Conservation (phyloP, 495 filamentous ascomycete species). For the Pyrenula massariospora region DNA sequence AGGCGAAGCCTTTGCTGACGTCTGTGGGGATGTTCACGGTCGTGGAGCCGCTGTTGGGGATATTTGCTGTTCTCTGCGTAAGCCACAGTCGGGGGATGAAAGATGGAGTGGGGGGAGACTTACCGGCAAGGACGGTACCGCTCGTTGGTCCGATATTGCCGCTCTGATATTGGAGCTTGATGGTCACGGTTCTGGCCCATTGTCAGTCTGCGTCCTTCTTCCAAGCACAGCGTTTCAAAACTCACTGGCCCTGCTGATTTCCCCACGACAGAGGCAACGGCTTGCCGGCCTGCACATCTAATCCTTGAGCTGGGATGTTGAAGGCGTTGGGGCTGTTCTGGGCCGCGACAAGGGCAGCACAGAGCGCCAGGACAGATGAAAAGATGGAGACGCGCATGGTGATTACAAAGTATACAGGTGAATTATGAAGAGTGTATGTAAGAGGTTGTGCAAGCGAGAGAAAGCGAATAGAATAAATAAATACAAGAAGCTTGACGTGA, state of each 20-base stretch:
- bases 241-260: not conserved
- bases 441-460: not conserved
- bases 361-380: slow-evolving; percentile 23
- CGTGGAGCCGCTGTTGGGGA: slow-evolving; percentile 45
- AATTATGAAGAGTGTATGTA: not conserved
- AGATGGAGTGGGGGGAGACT: slow-evolving; percentile 11
- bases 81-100: not conserved
- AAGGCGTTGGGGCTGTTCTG: slow-evolving; percentile 37
- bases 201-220: not conserved
- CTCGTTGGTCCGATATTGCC: slow-evolving; percentile 25
- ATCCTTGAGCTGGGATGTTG: slow-evolving; percentile 32
- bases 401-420: slow-evolving; percentile 4
- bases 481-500: not conserved
- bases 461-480: not conserved
- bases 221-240: not conserved
- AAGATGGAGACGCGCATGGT: slow-evolving; percentile 30
- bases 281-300: slow-evolving; percentile 35
- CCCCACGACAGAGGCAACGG: slow-evolving; percentile 43
- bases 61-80: slow-evolving; percentile 33
- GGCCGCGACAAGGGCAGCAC: slow-evolving; percentile 27
- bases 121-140: slow-evolving; percentile 41
- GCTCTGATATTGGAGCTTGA: slow-evolving; percentile 44
- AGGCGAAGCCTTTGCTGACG: slow-evolving; percentile 33
- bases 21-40: slow-evolving; percentile 38
- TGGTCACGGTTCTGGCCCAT: slow-evolving; percentile 33